phyloP scores from a whole-genome alignment of 495 filamentous ascomycete genomes.

The Talaromyces adpressus region DNA sequence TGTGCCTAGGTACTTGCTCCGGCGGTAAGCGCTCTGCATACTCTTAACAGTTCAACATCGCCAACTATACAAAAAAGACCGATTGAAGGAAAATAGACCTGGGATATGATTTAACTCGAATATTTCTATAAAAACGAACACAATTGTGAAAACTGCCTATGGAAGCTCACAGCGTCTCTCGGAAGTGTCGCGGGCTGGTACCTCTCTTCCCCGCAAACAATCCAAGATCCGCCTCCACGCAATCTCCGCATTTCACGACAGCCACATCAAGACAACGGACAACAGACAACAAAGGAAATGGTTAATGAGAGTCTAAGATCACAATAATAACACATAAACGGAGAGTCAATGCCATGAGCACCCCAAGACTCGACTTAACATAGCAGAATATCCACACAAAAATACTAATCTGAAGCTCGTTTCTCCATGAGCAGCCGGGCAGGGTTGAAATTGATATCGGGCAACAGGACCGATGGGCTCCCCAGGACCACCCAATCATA shows the following conservation, averaged over 20 bases:
- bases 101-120: background rate
- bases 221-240: background rate
- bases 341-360: background rate
- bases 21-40: background rate
- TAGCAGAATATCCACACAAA: background rate
- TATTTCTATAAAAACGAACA: background rate
- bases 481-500: background rate
- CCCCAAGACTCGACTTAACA: background rate
- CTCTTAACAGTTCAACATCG: background rate
- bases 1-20: background rate
- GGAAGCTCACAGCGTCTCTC: background rate
- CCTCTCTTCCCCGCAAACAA: background rate
- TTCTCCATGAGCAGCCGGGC: background rate
- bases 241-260: background rate
- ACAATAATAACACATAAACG: background rate
- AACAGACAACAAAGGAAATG: background rate
- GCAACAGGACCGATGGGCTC: background rate
- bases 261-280: background rate
- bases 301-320: background rate
- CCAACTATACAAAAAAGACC: background rate
- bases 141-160: background rate
- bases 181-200: background rate
- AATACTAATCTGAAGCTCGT: too few species aligned
- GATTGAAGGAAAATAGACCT: background rate
- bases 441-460: background rate